Evolutionary conservation across 2,329 filamentous ascomycete genomes (phyloP), one percentile per base, ranked within the genome.

Genomic region (Cladosporium halotolerans): DNA sequence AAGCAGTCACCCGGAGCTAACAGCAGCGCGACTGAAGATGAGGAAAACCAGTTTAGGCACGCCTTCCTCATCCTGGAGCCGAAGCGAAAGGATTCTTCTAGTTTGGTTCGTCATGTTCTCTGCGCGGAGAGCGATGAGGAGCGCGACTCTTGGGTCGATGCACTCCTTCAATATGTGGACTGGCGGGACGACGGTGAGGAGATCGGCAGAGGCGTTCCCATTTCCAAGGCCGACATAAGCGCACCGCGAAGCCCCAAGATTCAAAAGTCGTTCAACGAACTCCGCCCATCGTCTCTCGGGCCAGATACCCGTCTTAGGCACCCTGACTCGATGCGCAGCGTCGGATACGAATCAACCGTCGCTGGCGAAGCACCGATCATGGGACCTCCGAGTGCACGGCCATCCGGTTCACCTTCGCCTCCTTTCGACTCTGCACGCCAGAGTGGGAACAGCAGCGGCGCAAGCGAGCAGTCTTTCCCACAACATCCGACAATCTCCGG

Each of bases 41-140:
- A 82, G 45, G 93, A 97, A 56, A 95, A 95, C 65, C 89, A 97
- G 68, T 99, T 96, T 68, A 86, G 93, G 5, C 93, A 99, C 72
- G 93, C 93, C 0, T 99, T 99, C 73, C 76, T 97, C 43, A 88
- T 99, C 51, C 70, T 97, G 49, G 93, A 99, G 66, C 92, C 92
- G 1, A 99, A 99, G 75, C 89, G 90, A 70, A 97, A 96, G 70
- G 93, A 99, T 66, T 90, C 90, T 0, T 84, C 79, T 18, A 90
- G 87, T 60, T 80, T 92, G 50, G 89, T 96, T 19, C 88, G 92
- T 59, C 93, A 99, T 68, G 91, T 99, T 0, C 76, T 99, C 14
- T 99, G 93, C 68, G 92, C 93, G 0, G 93, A 99, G 70, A 97
- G 88, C 64, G 93, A 99, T 63, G 79, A 79, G 55, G 93, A 99